Percentiles rank a stretch among this genome's conserved stretches.
Evolutionary conservation across 331 rosid genomes (phyloP).

Genomic region (Pyrus hybrid): DNA sequence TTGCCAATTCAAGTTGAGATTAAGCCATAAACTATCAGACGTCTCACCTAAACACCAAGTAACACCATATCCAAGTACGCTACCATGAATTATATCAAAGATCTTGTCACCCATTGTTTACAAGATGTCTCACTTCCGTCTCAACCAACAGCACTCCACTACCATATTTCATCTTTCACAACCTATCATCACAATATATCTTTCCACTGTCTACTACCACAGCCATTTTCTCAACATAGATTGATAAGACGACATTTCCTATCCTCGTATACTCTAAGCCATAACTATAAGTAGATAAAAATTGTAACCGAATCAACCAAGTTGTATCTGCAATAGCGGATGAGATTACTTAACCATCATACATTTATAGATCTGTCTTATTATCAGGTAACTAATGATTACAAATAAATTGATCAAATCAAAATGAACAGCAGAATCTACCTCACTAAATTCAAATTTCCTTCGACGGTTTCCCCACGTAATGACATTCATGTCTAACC

Average conservation of each 20-base stretch:
- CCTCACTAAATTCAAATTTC: background rate
- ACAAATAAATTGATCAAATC: too few relatives aligned
- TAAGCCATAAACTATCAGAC: background rate
- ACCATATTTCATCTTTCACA: background rate
- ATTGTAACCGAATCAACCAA: background rate
- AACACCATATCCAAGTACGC: background rate
- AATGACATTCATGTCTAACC: background rate
- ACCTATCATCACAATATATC: background rate
- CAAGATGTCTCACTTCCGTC: background rate
- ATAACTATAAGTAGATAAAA: background rate
- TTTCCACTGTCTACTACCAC: background rate
- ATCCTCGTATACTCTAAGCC: background rate
- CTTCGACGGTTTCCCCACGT: background rate
- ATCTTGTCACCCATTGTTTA: background rate
- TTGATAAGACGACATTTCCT: background rate
- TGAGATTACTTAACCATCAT: background rate
- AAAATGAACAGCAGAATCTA: background rate
- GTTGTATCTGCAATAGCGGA: background rate
- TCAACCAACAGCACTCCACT: background rate
- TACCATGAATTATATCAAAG: background rate
- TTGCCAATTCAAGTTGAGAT: background rate
- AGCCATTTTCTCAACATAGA: background rate
- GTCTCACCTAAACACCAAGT: background rate
- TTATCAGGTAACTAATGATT: background rate
- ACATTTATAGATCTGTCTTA: background rate